Evolutionary conservation across 2,329 filamentous ascomycete genomes (phyloP).

Genomic region (Aschersonia sp.): DNA sequence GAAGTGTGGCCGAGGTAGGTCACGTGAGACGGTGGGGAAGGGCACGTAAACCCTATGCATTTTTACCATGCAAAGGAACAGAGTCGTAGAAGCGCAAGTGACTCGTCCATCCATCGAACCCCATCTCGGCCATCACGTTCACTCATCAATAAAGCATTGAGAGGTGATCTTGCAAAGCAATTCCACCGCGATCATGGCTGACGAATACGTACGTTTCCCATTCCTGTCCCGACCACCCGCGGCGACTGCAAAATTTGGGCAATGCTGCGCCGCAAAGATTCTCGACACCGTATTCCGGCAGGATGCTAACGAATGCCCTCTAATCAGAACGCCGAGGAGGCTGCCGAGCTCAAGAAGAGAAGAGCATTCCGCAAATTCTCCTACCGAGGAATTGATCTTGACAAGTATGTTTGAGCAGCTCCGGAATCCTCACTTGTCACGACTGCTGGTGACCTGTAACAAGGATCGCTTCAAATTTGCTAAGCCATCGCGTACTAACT

Average conservation of each 20-base stretch:
- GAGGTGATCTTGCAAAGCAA: constrained; percentile 26
- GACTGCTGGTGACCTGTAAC: neutral
- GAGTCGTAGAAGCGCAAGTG: constrained; percentile 8
- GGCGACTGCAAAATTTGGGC: too few species aligned
- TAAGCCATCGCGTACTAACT: neutral
- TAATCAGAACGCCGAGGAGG: constrained; percentile 83
- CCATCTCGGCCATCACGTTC: constrained; percentile 24
- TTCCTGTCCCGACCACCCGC: neutral
- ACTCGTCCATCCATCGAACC: constrained; percentile 4
- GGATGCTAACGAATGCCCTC: constrained; percentile 13
- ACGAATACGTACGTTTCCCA: constrained; percentile 66
- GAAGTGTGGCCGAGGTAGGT: too few species aligned
- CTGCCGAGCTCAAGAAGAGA: constrained; percentile 98
- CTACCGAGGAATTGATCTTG: constrained; percentile 98
- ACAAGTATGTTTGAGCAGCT: constrained; percentile 59
- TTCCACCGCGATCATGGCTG: constrained; percentile 58
- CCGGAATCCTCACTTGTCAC: constrained; percentile 2
- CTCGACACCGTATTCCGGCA: neutral
- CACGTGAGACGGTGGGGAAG: constrained; percentile 20
- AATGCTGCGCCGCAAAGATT: neutral
- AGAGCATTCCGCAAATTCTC: constrained; percentile 99
- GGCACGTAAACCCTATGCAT: constrained; percentile 25
- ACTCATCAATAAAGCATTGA: constrained; percentile 28
- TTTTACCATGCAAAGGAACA: constrained; percentile 12
- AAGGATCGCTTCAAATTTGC: neutral